Base-by-base conservation (phyloP, 306 rosid species). In the Corylus avellana region DNA sequence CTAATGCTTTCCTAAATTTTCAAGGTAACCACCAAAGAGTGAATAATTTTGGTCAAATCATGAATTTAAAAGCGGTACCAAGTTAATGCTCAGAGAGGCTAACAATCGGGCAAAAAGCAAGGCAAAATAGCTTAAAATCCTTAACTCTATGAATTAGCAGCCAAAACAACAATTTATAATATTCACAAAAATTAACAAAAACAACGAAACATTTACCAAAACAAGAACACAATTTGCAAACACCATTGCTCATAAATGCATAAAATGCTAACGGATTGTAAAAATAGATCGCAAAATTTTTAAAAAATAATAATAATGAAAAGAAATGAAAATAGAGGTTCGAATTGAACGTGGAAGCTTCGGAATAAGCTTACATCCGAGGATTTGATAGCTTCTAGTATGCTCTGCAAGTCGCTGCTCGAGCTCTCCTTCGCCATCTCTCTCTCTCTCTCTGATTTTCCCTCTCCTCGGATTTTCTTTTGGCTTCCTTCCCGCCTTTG, bases 391-490 rank as follows among this genome's bases (percentile, higher is more conserved):
- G 94, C 90, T 39, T 86, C 88, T 27, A 90, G 71, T 9, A 91
- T 70, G 69, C 81, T 77, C 83, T 83, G 96, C 70, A 91, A 72
- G 12, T 88, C 82, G 73, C 48, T 71, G 84, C 49, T 51, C 84
- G 85, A 90, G 71, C 75, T 81, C 51, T 80, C 84, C 80, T 85
- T 88, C 87, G 70, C 93, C 98, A 94, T 94, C 72, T 82, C 76
- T 46, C 46, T 51, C 66, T 35, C 29, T 59, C 73, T 35, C 35
- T 72, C 62, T 72, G 73, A 22, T 78, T 72, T 12, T 44, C 54
- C 7, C 32, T 56, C 48, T 25, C 64, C 39, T 27, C 54, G 12
- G 42, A 37, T 66, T 75, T 27, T 73, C 14, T 16, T 13, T 29
- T 59, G 51, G 35, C 70, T 48, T 62, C 75, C 10, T 88, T 86